These are phyloP conservation scores for Termitomyces sp. DNA, from an alignment of 768 basidiomycete genomes.

Conservation along the genomic window DNA sequence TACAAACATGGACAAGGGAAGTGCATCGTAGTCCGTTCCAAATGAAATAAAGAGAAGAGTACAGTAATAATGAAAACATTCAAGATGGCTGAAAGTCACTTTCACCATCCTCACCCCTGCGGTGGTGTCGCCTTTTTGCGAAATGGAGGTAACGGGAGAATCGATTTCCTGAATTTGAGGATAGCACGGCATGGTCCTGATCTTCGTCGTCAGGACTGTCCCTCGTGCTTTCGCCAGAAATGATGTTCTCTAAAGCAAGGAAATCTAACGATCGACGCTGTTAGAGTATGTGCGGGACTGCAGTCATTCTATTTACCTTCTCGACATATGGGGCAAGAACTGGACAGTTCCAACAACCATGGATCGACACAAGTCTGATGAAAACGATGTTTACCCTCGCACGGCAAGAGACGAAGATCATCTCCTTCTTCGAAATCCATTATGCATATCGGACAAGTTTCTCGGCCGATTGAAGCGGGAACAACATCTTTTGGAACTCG, in stretches of 20 bases:
- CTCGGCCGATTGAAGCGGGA: slow-evolving; percentile 66
- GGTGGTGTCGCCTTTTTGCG: slow-evolving; percentile 31
- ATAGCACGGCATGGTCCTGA: slow-evolving; percentile 11
- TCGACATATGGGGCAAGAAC: slow-evolving; percentile 88
- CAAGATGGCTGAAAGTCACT: slow-evolving; percentile 22
- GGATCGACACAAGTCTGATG: slow-evolving; percentile 89
- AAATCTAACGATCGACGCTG: slow-evolving; percentile 36
- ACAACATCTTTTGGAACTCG: slow-evolving; percentile 33
- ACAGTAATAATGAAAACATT: not conserved
- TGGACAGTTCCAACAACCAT: slow-evolving; percentile 87
- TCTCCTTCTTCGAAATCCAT: slow-evolving; percentile 93
- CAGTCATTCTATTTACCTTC: slow-evolving; percentile 52
- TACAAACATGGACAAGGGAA: not conserved
- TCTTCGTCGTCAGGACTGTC: slow-evolving; percentile 15
- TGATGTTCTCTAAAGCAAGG: slow-evolving; percentile 52
- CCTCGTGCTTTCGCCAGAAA: slow-evolving; percentile 25
- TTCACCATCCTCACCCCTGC: slow-evolving; percentile 22
- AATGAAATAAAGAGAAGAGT: not conserved
- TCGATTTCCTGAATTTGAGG: slow-evolving; percentile 25
- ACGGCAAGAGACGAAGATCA: slow-evolving; percentile 84
- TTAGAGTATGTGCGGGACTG: not conserved
- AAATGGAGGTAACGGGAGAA: slow-evolving; percentile 57
- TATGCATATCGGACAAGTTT: slow-evolving; percentile 94
- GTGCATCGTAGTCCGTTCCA: not conserved
- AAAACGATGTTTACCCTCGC: slow-evolving; percentile 87